Conservation (phyloP, 2,329 filamentous ascomycete species). For the Trichothecium sympodiale region DNA sequence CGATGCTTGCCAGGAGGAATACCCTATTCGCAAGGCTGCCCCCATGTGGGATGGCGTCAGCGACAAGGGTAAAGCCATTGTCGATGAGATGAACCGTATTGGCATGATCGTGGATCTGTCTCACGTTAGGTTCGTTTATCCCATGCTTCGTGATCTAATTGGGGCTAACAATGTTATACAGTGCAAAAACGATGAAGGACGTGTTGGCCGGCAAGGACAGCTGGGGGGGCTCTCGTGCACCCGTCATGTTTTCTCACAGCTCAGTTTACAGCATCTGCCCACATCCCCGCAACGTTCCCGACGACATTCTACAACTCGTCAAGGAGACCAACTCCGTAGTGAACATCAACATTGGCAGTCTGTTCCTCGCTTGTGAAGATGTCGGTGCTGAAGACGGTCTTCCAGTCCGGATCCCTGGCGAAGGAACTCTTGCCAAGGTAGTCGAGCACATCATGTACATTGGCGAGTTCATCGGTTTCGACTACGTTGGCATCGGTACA, state of each 20-base stretch:
- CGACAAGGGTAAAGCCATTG: constrained; percentile 51
- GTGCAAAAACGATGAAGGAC: constrained; percentile 74
- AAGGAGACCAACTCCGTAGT: constrained; percentile 64
- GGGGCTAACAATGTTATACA: constrained; percentile 7
- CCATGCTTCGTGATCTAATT: too few species aligned
- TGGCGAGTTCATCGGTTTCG: constrained; percentile 71
- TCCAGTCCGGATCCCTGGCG: constrained; percentile 54
- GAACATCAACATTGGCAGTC: constrained; percentile 83
- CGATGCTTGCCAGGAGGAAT: constrained; percentile 63
- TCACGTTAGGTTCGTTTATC: constrained; percentile 41
- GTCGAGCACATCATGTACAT: constrained; percentile 75
- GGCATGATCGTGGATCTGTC: constrained; percentile 90
- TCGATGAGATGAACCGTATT: constrained; percentile 86
- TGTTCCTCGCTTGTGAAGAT: constrained; percentile 68
- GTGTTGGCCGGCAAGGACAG: constrained; percentile 54
- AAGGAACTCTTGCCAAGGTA: constrained; percentile 67
- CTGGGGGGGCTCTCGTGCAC: constrained; percentile 66
- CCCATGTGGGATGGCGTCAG: constrained; percentile 65
- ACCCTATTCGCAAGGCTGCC: constrained; percentile 36
- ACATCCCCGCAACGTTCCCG: constrained; percentile 83
- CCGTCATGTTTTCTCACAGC: constrained; percentile 83
- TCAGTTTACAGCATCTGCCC: constrained; percentile 72
- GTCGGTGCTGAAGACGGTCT: constrained; percentile 49
- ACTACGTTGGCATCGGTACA: constrained; percentile 77
- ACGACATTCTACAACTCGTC: constrained; percentile 69